Evolutionary conservation across 129 eudicot genomes (phyloP).

Genomic region (Calendula officinalis): DNA sequence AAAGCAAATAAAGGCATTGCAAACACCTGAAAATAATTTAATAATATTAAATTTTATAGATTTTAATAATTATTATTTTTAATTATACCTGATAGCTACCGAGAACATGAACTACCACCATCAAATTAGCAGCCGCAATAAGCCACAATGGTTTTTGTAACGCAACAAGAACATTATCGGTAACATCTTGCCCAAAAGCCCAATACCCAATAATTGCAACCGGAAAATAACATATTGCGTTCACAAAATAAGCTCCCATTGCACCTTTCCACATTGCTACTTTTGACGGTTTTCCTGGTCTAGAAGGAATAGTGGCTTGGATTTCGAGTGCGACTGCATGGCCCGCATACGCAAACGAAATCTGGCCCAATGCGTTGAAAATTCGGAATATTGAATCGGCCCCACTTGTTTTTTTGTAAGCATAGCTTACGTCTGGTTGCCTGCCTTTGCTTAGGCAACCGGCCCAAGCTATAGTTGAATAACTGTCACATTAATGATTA

Average conservation of each 20-base stretch:
- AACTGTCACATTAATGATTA: conserved; percentile 44
- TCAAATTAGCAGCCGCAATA: conserved; percentile 83
- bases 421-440: conserved; percentile 66
- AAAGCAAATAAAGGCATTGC: conserved; percentile 93
- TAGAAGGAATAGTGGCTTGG: conserved; percentile 93
- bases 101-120: conserved; percentile 94
- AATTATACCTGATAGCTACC: conserved; percentile 80
- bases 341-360: conserved; percentile 86
- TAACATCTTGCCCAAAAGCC: conserved; percentile 89
- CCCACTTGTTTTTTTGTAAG: conserved; percentile 56
- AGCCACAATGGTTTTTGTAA: conserved; percentile 83
- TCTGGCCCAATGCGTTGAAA: conserved; percentile 83
- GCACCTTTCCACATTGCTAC: conserved; percentile 95
- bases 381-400: conserved; percentile 63
- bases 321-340: conserved; percentile 89
- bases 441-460: conserved; percentile 70
- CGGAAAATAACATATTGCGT: conserved; percentile 80
- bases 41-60: neutral
- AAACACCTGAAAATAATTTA: conserved; percentile 50
- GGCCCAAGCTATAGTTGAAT: conserved; percentile 94
- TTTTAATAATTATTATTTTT: neutral
- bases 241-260: conserved; percentile 63
- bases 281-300: conserved; percentile 78
- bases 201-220: conserved; percentile 89
- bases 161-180: conserved; percentile 77